Evolutionary conservation across 768 basidiomycete species (phyloP).

Genomic region (Trametes maxima): DNA sequence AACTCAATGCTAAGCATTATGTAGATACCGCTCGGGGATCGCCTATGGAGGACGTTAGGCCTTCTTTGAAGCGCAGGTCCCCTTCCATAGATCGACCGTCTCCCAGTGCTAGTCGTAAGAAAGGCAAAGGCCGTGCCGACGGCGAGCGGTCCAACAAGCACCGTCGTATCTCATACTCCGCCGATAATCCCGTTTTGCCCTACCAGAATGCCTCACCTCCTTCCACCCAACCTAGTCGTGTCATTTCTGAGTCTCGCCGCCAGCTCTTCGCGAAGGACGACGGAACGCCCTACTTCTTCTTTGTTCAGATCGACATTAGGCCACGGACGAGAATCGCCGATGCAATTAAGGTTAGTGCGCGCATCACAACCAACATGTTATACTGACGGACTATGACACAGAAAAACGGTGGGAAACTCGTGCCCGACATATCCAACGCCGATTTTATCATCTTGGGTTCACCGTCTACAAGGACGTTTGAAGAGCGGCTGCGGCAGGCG

Average conservation of each 20-base stretch:
- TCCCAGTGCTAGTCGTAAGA: neutral
- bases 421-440: conserved; percentile 52
- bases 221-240: neutral
- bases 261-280: conserved; percentile 47
- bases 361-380: neutral
- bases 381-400: conserved; percentile 30
- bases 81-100: neutral
- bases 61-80: conserved; percentile 11
- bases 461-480: conserved; percentile 51
- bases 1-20: neutral
- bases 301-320: conserved; percentile 67
- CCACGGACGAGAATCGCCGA: conserved; percentile 52
- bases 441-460: conserved; percentile 60
- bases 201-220: neutral
- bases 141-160: neutral
- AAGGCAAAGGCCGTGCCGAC: neutral
- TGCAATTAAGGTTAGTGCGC: conserved; percentile 58
- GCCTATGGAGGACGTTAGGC: conserved; percentile 7
- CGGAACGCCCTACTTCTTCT: conserved; percentile 55
- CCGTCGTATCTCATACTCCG: conserved; percentile 1
- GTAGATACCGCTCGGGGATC: conserved; percentile 1
- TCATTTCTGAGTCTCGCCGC: conserved; percentile 7
- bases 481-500: conserved; percentile 46
- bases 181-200: conserved; percentile 1
- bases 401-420: conserved; percentile 70